Evolutionary conservation across 2,329 filamentous ascomycete species (phyloP), one percentile per base, ranked within the genome.

Genomic region (Aureobasidium uvarum): DNA sequence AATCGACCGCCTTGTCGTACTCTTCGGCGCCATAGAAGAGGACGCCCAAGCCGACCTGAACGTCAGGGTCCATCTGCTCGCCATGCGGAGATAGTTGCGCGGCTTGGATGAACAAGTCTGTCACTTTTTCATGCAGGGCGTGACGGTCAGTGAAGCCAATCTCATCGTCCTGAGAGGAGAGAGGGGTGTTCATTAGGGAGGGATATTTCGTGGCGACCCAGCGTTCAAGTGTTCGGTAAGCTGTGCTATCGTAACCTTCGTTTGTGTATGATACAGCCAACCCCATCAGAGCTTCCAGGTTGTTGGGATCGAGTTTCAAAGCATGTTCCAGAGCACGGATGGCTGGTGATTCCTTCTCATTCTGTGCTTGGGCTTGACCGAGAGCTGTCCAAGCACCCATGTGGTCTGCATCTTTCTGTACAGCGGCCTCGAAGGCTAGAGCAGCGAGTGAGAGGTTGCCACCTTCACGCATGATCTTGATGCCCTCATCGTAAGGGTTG

Each of bases 161-260:
- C 66, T 97, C 92, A 16, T 88, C 86, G 0, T 88, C 86, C 23
- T 90, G 90, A 18, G 96, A 80, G 41, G 91, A 84, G 58, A 86
- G 84, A 18, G 89, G 89, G 58, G 86, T 84, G 14, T 88, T 88
- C 58, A 90, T 80, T 68, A 99, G 86, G 41, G 86, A 82, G 7
- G 95, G 93, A 78, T 99, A 99, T 78, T 96, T 96, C 72, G 91
- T 86, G n/a, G 92, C 91, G 36, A 99, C 84, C 95, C 95, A 99
- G 69, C 94, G 90, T 80, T 99, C 95, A 16, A 99, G 84, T 11
- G 94, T 98, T 64, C 94, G 88, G 81, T 98, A 99, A 55, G 95
- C 94, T 23, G 93, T 96, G 74, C 90, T 94, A 78, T 99, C 95
- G 79, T 98, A 99, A 68, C 94, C 95, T 80, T 99, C 95, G 79